Evolutionary conservation across 257 asterid genomes (phyloP).

Genomic region (Striga asiatica): DNA sequence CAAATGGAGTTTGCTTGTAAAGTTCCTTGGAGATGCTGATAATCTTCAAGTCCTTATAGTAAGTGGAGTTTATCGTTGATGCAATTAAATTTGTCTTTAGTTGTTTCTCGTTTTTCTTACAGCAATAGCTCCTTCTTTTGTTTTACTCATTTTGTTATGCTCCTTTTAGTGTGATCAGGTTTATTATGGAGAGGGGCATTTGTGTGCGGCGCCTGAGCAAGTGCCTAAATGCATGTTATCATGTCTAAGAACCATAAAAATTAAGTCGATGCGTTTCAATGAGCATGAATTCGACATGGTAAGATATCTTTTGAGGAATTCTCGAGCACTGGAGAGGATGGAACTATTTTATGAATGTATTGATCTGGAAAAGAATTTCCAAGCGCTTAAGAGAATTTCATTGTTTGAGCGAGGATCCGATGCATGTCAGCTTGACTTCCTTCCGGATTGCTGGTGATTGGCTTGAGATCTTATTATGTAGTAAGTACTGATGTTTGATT

Average conservation of each 20-base stretch:
- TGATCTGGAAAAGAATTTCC: too few species aligned
- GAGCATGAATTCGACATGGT: not conserved
- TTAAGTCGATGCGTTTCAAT: not conserved
- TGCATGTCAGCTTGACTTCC: too few species aligned
- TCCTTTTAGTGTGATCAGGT: not conserved
- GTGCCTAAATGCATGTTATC: not conserved
- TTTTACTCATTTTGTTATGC: not conserved
- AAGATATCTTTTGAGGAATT: not conserved
- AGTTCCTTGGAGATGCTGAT: not conserved
- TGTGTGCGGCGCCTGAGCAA: not conserved
- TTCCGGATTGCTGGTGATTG: too few species aligned
- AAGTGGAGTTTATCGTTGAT: not conserved
- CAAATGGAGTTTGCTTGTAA: not conserved
- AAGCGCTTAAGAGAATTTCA: too few species aligned
- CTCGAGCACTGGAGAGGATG: not conserved
- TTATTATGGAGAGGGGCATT: not conserved
- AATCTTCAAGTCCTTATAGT: slow-evolving; percentile 1
- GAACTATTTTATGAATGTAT: too few species aligned
- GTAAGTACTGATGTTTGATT: too few species aligned
- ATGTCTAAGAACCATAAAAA: not conserved
- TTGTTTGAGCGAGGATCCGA: too few species aligned
- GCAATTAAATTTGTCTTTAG: not conserved
- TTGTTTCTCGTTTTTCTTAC: not conserved
- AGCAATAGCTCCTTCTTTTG: not conserved
- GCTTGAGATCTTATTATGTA: too few species aligned